Conservation (phyloP, 352 stramenopile species). For the Globisporangium barbulae region DNA sequence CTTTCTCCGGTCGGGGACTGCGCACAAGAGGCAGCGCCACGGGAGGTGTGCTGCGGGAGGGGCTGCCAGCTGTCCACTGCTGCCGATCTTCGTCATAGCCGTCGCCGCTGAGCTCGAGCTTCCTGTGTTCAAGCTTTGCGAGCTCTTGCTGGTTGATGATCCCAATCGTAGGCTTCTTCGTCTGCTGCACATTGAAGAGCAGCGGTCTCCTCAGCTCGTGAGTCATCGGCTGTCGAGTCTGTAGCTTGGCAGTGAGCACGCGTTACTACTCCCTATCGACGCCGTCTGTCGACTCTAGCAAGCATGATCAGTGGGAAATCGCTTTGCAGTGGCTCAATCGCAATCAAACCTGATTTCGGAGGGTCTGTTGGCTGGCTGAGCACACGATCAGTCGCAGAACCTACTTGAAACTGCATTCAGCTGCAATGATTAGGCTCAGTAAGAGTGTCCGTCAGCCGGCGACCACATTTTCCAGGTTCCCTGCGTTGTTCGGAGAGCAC, state of each 20-base stretch:
- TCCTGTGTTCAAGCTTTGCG: constrained; percentile 29
- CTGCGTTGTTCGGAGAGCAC: not conserved
- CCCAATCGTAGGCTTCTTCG: constrained; percentile 35
- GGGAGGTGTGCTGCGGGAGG: constrained; percentile 17
- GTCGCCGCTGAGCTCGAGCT: constrained; percentile 13
- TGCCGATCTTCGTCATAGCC: constrained; percentile 17
- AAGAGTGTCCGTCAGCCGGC: not conserved
- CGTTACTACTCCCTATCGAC: not conserved
- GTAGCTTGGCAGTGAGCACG: not conserved
- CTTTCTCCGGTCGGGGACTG: constrained; percentile 37
- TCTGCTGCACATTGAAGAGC: constrained; percentile 48
- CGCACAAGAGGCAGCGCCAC: constrained; percentile 54
- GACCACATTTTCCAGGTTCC: not conserved
- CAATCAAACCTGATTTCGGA: not conserved
- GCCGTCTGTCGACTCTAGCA: not conserved
- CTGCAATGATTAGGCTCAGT: not conserved
- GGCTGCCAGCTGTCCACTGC: not conserved
- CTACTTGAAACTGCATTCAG: not conserved
- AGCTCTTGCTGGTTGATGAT: constrained; percentile 51
- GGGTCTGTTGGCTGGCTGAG: not conserved
- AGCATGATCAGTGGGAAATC: not conserved
- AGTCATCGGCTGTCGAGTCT: constrained; percentile 27
- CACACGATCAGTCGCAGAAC: not conserved
- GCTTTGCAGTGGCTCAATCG: not conserved
- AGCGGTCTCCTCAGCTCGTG: constrained; percentile 52